Conservation (phyloP, 2,329 filamentous ascomycete genomes). For the Pleoardoris graminearum region DNA sequence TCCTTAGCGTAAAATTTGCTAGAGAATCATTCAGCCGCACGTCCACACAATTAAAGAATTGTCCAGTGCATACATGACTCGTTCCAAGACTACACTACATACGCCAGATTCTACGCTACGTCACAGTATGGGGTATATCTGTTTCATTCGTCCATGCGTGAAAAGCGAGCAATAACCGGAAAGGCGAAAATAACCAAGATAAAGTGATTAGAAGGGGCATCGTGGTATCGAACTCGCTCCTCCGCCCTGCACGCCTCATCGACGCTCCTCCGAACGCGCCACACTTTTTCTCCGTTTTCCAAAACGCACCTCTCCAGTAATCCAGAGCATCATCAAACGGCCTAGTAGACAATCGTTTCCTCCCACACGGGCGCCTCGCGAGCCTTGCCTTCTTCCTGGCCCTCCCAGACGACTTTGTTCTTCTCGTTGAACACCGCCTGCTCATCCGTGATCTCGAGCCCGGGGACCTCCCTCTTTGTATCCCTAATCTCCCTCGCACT, state of each 20-base stretch:
- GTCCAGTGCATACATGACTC: no score
- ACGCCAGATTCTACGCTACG: not conserved
- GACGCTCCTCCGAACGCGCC: not conserved
- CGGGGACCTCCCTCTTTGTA: constrained; percentile 44
- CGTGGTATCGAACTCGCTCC: not conserved
- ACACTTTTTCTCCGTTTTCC: not conserved
- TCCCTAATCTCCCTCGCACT: constrained; percentile 48
- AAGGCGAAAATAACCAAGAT: not conserved
- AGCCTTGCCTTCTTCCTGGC: constrained; percentile 44
- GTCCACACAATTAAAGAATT: no score
- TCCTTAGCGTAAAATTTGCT: no score
- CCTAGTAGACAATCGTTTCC: constrained; percentile 41
- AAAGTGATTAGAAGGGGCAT: not conserved
- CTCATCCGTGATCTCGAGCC: constrained; percentile 50
- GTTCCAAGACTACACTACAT: not conserved
- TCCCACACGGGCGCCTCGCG: constrained; percentile 51
- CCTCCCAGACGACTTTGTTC: constrained; percentile 49
- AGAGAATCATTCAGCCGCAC: no score
- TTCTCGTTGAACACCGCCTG: constrained; percentile 51
- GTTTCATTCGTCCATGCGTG: not conserved
- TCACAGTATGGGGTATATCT: not conserved
- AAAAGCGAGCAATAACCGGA: no score
- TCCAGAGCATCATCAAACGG: not conserved
- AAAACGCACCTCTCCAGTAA: not conserved
- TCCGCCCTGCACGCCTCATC: not conserved